A percentile compares a stretch with the other conserved stretches of the same genome.
Conservation (phyloP, 176 grass and related monocot species). For the Oryza glaberrima region DNA sequence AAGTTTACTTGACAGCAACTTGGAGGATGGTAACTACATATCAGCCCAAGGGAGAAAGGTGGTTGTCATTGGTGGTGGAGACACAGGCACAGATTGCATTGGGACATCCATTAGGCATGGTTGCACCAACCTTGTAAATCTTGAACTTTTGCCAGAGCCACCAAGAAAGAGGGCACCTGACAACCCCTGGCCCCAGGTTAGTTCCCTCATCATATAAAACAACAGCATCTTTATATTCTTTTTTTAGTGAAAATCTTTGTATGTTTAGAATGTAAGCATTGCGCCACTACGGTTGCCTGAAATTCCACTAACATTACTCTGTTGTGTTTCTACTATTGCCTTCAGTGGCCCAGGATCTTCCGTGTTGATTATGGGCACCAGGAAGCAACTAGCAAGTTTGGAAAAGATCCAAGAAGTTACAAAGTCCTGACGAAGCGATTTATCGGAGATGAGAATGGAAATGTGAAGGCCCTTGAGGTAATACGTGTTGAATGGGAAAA, state of each 20-base stretch:
- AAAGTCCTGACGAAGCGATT: conserved; percentile 63
- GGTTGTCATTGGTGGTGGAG: conserved; percentile 67
- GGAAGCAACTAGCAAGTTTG: conserved; percentile 62
- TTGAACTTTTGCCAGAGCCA: conserved; percentile 60
- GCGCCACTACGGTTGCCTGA: neutral
- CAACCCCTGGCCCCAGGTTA: conserved; percentile 70
- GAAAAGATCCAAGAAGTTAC: conserved; percentile 66
- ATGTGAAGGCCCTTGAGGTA: conserved; percentile 58
- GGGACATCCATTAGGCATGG: conserved; percentile 64
- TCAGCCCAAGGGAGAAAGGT: conserved; percentile 65
- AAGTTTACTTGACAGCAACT: conserved; percentile 62
- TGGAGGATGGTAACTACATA: conserved; percentile 63
- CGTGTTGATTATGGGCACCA: conserved; percentile 66
- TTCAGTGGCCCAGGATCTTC: conserved; percentile 56
- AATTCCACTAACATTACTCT: neutral
- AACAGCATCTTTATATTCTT: neutral
- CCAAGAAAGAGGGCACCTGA: conserved; percentile 50
- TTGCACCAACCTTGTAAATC: conserved; percentile 52
- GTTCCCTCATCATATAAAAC: neutral
- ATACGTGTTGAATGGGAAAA: conserved; percentile 50
- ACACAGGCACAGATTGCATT: conserved; percentile 74
- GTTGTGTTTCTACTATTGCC: conserved; percentile 12
- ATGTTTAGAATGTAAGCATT: neutral
- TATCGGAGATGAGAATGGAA: conserved; percentile 54
- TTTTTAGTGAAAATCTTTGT: too few relatives aligned